Conservation (phyloP, 495 filamentous ascomycete species). For the Tetracladium marchalianum region DNA sequence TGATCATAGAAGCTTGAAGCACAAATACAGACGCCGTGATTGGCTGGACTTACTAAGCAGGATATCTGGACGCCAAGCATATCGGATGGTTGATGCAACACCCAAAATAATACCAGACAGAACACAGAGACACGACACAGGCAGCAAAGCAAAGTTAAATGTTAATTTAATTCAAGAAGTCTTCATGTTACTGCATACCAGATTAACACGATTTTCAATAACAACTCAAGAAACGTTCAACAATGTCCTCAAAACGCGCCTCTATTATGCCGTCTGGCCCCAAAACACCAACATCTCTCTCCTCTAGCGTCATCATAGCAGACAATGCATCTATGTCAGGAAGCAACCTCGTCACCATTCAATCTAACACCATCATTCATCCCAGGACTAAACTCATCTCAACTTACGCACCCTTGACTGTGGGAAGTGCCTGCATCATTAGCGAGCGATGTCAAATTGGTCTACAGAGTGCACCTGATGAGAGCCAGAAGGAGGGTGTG, state of each 20-base stretch:
- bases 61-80: no score
- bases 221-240: neutral
- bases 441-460: slow-evolving; percentile 62
- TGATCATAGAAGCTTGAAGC: neutral
- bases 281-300: slow-evolving; percentile 60
- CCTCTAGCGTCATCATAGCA: slow-evolving; percentile 61
- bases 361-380: slow-evolving; percentile 67
- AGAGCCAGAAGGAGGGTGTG: slow-evolving; percentile 23
- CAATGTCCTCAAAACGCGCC: slow-evolving; percentile 36
- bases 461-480: slow-evolving; percentile 20
- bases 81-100: no score
- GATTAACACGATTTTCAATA: neutral
- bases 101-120: no score
- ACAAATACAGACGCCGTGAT: no score
- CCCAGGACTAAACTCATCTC: slow-evolving; percentile 66
- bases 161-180: no score
- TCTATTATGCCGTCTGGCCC: slow-evolving; percentile 38
- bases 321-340: slow-evolving; percentile 68
- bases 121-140: no score
- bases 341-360: slow-evolving; percentile 59
- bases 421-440: slow-evolving; percentile 67
- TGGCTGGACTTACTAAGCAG: no score
- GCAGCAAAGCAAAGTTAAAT: no score
- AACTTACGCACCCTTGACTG: slow-evolving; percentile 54
- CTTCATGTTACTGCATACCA: neutral